phyloP scores from a whole-genome alignment of 1,284 basidiomycete species.

The Microbotryum scabiosae region DNA sequence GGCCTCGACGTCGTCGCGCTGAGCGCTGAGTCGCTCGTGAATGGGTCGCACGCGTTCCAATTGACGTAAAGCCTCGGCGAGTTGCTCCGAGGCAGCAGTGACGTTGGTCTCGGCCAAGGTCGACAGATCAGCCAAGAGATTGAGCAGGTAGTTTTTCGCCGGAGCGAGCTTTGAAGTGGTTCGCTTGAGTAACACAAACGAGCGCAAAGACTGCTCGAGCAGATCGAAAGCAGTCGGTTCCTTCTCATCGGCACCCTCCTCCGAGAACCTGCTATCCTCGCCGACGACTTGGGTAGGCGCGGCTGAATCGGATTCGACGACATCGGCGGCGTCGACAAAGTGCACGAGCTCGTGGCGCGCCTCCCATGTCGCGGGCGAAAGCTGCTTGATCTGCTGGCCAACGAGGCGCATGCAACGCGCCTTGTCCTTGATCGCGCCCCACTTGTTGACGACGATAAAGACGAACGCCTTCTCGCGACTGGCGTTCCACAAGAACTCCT shows the following conservation, averaged over 20 bases:
- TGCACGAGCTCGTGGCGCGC: constrained; percentile 91
- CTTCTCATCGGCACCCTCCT: constrained; percentile 12
- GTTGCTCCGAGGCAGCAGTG: constrained; percentile 70
- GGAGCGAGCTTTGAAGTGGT: constrained; percentile 92
- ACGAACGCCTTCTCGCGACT: constrained; percentile 96
- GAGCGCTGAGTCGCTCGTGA: constrained; percentile 73
- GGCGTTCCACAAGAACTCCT: constrained; percentile 88
- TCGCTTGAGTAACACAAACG: constrained; percentile 92
- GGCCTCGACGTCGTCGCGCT: constrained; percentile 66
- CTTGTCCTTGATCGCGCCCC: constrained; percentile 91
- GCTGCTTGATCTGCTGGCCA: constrained; percentile 86
- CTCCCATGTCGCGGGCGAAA: constrained; percentile 84
- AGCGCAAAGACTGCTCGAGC: constrained; percentile 83
- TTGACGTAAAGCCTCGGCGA: constrained; percentile 63
- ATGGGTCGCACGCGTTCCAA: constrained; percentile 67
- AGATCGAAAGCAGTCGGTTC: constrained; percentile 60
- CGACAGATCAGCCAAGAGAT: constrained; percentile 80
- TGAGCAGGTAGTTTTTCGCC: constrained; percentile 83
- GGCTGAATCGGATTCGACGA: constrained; percentile 31
- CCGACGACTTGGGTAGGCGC: neutral
- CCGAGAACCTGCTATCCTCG: constrained; percentile 7
- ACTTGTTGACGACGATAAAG: constrained; percentile 99
- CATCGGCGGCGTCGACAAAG: constrained; percentile 68
- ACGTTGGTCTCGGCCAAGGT: constrained; percentile 79
- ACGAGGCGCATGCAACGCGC: constrained; percentile 82